These are phyloP conservation scores for Saposhnikovia divaricata DNA, from an alignment of 129 eudicot species.

Conservation along the genomic window DNA sequence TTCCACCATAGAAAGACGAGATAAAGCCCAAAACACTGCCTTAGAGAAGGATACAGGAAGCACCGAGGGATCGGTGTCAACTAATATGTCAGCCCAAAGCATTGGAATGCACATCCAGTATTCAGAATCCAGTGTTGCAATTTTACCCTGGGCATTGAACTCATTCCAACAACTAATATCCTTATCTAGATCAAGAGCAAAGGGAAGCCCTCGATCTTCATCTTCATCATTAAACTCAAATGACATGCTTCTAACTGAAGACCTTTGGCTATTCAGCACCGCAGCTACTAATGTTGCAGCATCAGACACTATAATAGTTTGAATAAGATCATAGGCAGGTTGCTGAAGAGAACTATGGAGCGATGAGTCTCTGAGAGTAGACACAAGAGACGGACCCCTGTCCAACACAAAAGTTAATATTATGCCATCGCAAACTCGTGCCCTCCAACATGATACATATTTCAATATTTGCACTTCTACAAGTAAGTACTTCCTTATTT, in stretches of 20 bases:
- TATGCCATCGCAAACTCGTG: neutral
- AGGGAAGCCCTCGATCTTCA: constrained; percentile 40
- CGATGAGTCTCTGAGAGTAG: constrained; percentile 69
- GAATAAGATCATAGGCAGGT: constrained; percentile 92
- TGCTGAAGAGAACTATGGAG: constrained; percentile 81
- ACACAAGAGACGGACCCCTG: constrained; percentile 97
- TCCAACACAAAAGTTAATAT: constrained; percentile 16
- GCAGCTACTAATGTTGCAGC: constrained; percentile 69
- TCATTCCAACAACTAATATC: constrained; percentile 71
- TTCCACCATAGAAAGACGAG: constrained; percentile 80
- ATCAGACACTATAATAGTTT: constrained; percentile 81
- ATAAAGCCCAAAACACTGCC: constrained; percentile 84
- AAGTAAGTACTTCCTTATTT: neutral
- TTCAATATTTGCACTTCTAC: neutral
- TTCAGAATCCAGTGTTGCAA: constrained; percentile 32
- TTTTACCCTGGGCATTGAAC: constrained; percentile 52
- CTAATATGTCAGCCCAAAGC: constrained; percentile 83
- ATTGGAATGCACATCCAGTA: constrained; percentile 91
- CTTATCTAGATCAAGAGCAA: constrained; percentile 33
- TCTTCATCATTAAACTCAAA: constrained; percentile 37
- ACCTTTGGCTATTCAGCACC: constrained; percentile 37
- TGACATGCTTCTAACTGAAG: constrained; percentile 30
- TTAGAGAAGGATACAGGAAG: constrained; percentile 77
- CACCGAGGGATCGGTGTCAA: constrained; percentile 63
- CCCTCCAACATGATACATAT: neutral